Conservation (phyloP, 305 asterid species). For the Plantago coronopus region DNA sequence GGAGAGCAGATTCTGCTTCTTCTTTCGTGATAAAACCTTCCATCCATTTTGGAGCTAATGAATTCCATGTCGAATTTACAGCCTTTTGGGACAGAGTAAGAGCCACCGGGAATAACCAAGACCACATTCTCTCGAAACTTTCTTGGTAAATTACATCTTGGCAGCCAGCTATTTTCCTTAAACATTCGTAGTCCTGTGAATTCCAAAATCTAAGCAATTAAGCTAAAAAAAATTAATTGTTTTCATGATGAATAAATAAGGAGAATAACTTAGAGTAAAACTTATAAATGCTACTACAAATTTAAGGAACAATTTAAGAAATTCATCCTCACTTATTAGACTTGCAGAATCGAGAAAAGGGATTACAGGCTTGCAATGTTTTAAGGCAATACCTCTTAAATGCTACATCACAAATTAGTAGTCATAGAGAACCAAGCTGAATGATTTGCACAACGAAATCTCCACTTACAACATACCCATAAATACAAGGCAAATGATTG, state of each 20-base stretch:
- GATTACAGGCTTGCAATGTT: too few relatives aligned
- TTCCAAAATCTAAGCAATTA: constrained; percentile 3
- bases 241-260: background rate
- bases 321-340: background rate
- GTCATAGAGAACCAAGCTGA: too few relatives aligned
- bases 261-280: background rate
- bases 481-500: too few relatives aligned
- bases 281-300: too few relatives aligned
- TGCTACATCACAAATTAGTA: too few relatives aligned
- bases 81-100: constrained; percentile 56
- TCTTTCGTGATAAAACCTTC: constrained; percentile 90
- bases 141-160: constrained; percentile 60
- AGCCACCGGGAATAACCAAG: constrained; percentile 90
- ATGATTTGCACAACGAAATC: too few relatives aligned
- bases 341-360: background rate
- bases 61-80: constrained; percentile 56
- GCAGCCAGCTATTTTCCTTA: constrained; percentile 67
- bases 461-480: too few relatives aligned
- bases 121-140: constrained; percentile 84
- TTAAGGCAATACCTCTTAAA: too few relatives aligned
- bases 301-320: too few relatives aligned
- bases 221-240: background rate
- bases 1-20: constrained; percentile 77
- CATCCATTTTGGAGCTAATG: constrained; percentile 67
- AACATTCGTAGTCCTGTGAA: constrained; percentile 67